Base-by-base conservation (phyloP, 2,329 filamentous ascomycete species). In the Eutypa lata region DNA sequence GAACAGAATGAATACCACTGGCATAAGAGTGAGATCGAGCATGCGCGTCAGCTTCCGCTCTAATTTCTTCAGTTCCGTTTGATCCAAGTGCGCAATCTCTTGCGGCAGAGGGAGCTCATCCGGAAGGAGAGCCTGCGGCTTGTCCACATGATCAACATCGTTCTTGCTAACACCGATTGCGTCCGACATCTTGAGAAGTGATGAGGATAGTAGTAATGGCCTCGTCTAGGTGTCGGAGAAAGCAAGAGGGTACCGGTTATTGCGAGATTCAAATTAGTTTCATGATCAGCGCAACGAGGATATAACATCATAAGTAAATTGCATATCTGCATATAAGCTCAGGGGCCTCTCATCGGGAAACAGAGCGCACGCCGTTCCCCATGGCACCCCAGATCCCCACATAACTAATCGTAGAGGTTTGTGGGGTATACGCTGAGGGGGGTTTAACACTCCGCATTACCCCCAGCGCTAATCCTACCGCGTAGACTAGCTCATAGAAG, bases 1-100 rank as follows among this genome's bases (percentile, higher is more conserved):
- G 19, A 58, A 58, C 3, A 58, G 26, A 13, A 58, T 33, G 24
- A 58, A 56, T 14, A 56, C 54, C n/a, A 51, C 49, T 3, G 56
- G 56, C 56, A 58, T 50, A 21, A 58, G 43, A 2, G 51, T 58
- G 14, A 46, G n/a, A 38, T 58, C 56, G 14, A 58, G 37, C 18
- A 31, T 44, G 18, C 37, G 50, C 14, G 49, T 54, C 2, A 58
- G 33, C 35, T 38, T 38, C 16, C 35, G 7, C 13, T 38, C 35
- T 14, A 38, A 14, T 28, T 37, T 24, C 42, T 24, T 50, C 4
- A 45, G 43, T 18, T 45, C 43, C 19, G 5, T 21, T 18, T 45
- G 7, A 18, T 45, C 43, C 13, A 45, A 18, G 13, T 45, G 43
- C 16, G 43, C 43, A 16, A 45, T 45, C 19, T 28, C 43, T 5